Evolutionary conservation across 257 asterid genomes (phyloP).

Genomic region (Ophiorrhiza pumila): DNA sequence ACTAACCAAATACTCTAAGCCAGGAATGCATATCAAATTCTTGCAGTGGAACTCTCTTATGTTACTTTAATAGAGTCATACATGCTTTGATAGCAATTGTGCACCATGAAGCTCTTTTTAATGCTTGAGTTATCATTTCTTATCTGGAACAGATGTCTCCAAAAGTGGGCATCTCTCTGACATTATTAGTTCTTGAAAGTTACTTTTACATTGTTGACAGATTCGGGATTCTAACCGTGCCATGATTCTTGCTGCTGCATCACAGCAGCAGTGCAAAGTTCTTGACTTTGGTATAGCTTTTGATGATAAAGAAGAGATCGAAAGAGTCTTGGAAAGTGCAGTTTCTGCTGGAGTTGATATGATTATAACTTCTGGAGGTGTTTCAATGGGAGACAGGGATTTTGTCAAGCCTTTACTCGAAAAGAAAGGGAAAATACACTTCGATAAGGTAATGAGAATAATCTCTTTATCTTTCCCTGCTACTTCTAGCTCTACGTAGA

Average conservation of each 20-base stretch:
- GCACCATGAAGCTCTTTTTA: background rate
- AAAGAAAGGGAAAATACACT: conserved; percentile 65
- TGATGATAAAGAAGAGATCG: conserved; percentile 70
- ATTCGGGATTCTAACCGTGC: conserved; percentile 97
- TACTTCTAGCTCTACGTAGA: background rate
- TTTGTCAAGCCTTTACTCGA: conserved; percentile 82
- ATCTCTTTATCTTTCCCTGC: conserved; percentile 2
- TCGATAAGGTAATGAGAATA: conserved; percentile 66
- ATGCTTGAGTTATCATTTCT: background rate
- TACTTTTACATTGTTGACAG: conserved; percentile 38
- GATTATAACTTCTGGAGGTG: conserved; percentile 92
- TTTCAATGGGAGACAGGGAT: conserved; percentile 99
- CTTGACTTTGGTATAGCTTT: conserved; percentile 85
- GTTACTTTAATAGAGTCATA: background rate
- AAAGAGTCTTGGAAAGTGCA: conserved; percentile 56
- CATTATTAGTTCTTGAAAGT: conserved; percentile 7
- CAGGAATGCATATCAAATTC: background rate
- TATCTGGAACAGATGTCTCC: conserved; percentile 3
- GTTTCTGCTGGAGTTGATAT: conserved; percentile 71
- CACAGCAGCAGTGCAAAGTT: conserved; percentile 70
- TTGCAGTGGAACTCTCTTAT: background rate
- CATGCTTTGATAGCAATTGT: background rate
- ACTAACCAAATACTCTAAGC: background rate
- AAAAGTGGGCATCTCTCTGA: background rate
- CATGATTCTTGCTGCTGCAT: conserved; percentile 77